Evolutionary conservation across 768 basidiomycete species (phyloP).

Genomic region (Russula compacta): DNA sequence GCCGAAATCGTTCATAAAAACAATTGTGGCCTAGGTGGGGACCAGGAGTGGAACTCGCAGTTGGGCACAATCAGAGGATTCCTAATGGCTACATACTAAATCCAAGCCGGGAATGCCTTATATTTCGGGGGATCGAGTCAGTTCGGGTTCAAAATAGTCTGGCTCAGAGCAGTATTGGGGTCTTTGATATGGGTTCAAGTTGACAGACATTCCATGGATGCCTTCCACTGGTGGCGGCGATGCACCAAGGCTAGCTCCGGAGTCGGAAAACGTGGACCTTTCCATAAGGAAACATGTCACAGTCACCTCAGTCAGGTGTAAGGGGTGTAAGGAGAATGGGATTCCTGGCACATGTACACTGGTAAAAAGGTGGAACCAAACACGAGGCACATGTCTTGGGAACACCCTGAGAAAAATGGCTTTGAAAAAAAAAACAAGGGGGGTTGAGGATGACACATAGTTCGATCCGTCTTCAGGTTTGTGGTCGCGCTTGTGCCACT

Average conservation of each 20-base stretch:
- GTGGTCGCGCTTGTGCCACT: too few species aligned
- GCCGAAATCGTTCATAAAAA: neutral
- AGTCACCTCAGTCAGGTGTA: too few species aligned
- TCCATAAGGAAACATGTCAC: neutral
- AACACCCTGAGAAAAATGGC: too few species aligned
- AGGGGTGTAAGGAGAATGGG: too few species aligned
- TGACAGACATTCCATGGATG: neutral
- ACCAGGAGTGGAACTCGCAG: neutral
- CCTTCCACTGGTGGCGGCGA: neutral
- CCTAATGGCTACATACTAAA: neutral
- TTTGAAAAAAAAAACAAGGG: too few species aligned
- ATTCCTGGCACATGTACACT: too few species aligned
- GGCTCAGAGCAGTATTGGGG: neutral
- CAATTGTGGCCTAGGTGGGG: neutral
- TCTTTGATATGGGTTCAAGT: neutral
- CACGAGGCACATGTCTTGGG: neutral
- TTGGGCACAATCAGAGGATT: neutral
- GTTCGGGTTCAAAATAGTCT: neutral
- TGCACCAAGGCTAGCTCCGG: neutral
- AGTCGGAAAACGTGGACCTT: neutral
- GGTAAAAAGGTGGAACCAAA: neutral
- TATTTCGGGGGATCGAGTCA: neutral
- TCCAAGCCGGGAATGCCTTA: neutral
- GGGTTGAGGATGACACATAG: too few species aligned
- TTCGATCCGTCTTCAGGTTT: too few species aligned